Conservation (phyloP, 768 basidiomycete genomes). For the Termitomyces sp. region DNA sequence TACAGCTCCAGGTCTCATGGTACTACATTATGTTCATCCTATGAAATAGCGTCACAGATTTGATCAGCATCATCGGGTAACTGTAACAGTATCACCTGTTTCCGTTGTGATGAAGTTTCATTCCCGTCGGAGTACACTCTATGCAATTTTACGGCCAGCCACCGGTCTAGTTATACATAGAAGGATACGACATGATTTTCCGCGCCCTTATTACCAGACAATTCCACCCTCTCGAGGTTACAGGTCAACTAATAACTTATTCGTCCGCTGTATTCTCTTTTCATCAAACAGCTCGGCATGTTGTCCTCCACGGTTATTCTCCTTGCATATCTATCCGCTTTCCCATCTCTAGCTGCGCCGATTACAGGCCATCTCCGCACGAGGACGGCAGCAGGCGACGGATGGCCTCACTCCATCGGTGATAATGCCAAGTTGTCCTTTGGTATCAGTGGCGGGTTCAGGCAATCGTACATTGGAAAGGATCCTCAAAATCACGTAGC, state of each 20-base stretch:
- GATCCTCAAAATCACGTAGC: not conserved
- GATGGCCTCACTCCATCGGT: slow-evolving; percentile 2
- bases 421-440: not conserved
- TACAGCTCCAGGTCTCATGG: no score
- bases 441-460: slow-evolving; percentile 4
- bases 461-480: not conserved
- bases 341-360: slow-evolving; percentile 9
- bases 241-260: slow-evolving; percentile 13
- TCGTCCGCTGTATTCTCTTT: slow-evolving; percentile 1
- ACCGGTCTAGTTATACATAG: not conserved
- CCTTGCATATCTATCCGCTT: slow-evolving; percentile 1
- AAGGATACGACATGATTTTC: not conserved
- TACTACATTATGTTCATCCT: no score
- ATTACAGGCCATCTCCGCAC: not conserved
- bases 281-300: not conserved
- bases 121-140: not conserved
- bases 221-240: slow-evolving; percentile 8
- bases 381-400: not conserved
- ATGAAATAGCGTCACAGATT: not conserved
- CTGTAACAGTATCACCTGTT: no score
- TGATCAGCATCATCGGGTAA: not conserved
- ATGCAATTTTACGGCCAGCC: not conserved
- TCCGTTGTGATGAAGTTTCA: not conserved
- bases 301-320: slow-evolving; percentile 5
- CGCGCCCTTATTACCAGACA: slow-evolving; percentile 11